These are phyloP conservation scores for Umbelopsis isabellina DNA, from an alignment of 192 early-diverging fungal genomes.

Conservation along the genomic window DNA sequence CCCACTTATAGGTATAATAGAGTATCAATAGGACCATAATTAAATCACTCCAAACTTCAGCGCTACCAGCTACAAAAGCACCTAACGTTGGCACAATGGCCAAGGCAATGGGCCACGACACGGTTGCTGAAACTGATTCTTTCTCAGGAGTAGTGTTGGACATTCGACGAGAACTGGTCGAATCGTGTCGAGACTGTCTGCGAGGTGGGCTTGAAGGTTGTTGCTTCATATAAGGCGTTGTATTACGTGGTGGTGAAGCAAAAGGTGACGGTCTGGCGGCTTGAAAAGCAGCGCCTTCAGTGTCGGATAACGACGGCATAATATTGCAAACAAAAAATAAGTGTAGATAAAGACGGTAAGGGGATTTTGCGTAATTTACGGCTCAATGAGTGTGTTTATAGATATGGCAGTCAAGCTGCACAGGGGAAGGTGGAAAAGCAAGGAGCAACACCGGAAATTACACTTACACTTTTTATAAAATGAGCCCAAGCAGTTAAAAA, in stretches of 20 bases:
- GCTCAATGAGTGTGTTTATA: not conserved
- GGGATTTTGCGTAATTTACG: no score
- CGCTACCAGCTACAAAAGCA: constrained; percentile 58
- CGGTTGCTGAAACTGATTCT: constrained; percentile 9
- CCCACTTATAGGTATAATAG: constrained; percentile 63
- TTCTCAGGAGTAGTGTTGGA: not conserved
- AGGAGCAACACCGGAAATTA: not conserved
- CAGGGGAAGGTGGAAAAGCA: not conserved
- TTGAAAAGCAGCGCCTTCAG: constrained; percentile 3
- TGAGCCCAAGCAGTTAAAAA: not conserved
- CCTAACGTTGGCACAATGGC: constrained; percentile 60
- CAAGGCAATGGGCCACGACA: constrained; percentile 62
- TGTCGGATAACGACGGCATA: constrained; percentile 24
- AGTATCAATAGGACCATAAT: constrained; percentile 55
- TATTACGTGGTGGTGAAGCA: not conserved
- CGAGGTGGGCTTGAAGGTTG: not conserved
- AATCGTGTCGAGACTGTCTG: constrained; percentile 5
- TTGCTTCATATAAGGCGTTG: not conserved
- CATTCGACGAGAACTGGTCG: not conserved
- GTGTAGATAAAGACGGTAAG: not conserved
- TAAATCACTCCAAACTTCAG: constrained; percentile 64
- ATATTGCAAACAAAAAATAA: constrained; percentile 6
- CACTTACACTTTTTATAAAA: not conserved
- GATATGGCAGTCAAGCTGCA: not conserved
- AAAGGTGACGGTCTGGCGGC: not conserved